Evolutionary conservation across 2,329 filamentous ascomycete genomes (phyloP).

Genomic region (Rhinocladiella similis): DNA sequence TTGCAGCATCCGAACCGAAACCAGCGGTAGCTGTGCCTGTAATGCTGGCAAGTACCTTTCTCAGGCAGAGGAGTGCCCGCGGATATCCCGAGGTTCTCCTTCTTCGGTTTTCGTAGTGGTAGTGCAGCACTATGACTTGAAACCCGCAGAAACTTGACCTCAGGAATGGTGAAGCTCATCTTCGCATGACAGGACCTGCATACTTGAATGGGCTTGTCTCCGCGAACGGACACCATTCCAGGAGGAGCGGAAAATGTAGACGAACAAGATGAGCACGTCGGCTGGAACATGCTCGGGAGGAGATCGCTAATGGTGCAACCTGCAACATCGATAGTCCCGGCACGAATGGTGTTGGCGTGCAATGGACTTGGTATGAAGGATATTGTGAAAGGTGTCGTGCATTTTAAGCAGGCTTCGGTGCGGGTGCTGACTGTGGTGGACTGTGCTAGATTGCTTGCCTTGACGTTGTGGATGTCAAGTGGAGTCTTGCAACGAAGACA

Average conservation of each 20-base stretch:
- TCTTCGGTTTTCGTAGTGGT: conserved; percentile 28
- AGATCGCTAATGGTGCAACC: conserved; percentile 75
- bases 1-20: conserved; percentile 60
- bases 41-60: conserved; percentile 55
- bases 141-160: conserved; percentile 75
- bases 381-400: conserved; percentile 39
- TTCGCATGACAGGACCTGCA: conserved; percentile 78
- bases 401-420: conserved; percentile 56
- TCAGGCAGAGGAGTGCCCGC: conserved; percentile 56
- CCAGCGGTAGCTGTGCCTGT: conserved; percentile 57
- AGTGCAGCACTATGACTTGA: conserved; percentile 41
- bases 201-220: conserved; percentile 70
- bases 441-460: conserved; percentile 46
- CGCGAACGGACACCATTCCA: conserved; percentile 71
- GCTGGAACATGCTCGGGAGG: conserved; percentile 75
- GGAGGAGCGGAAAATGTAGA: conserved; percentile 57
- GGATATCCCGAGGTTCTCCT: conserved; percentile 56
- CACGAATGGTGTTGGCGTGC: conserved; percentile 70
- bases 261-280: conserved; percentile 76
- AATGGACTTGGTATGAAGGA: conserved; percentile 68
- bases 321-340: conserved; percentile 75
- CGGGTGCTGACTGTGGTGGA: conserved; percentile 22
- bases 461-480: conserved; percentile 68
- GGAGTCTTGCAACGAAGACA: conserved; percentile 76
- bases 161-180: conserved; percentile 76